Percentiles rank a stretch among this genome's conserved stretches.
phyloP scores from a whole-genome alignment of 352 stramenopile species.

The Globisporangium carolinianum region DNA sequence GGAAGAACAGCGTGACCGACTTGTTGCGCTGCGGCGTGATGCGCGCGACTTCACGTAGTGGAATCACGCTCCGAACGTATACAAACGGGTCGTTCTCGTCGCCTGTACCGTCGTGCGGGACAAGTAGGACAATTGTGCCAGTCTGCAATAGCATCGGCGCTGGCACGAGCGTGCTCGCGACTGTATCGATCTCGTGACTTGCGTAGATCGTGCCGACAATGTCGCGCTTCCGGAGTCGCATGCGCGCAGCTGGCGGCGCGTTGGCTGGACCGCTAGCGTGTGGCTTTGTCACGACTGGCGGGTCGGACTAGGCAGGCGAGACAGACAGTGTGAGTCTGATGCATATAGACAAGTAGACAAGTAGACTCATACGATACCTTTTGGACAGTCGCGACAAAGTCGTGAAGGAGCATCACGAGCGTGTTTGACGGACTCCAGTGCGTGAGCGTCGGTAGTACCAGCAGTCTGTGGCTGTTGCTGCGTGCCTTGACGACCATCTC shows the following conservation, averaged over 20 bases:
- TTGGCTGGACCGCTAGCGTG: slow-evolving; percentile 3
- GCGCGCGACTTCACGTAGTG: slow-evolving; percentile 55
- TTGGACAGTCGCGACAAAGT: slow-evolving; percentile 62
- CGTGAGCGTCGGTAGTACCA: slow-evolving; percentile 45
- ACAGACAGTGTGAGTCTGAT: neutral
- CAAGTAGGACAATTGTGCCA: slow-evolving; percentile 54
- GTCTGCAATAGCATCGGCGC: slow-evolving; percentile 63
- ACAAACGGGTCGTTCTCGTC: slow-evolving; percentile 31
- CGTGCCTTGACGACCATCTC: slow-evolving; percentile 27
- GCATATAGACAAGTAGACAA: neutral
- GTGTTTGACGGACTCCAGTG: slow-evolving; percentile 77
- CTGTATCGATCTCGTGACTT: slow-evolving; percentile 59
- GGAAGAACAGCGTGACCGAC: slow-evolving; percentile 80
- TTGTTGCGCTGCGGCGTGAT: slow-evolving; percentile 73
- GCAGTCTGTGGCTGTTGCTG: slow-evolving; percentile 12
- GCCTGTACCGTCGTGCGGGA: slow-evolving; percentile 7
- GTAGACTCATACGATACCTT: slow-evolving; percentile 11
- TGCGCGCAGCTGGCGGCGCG: slow-evolving; percentile 2
- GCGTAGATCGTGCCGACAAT: slow-evolving; percentile 61
- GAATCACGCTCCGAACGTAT: slow-evolving; percentile 59
- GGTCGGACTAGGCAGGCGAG: slow-evolving; percentile 18
- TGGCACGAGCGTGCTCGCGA: slow-evolving; percentile 45
- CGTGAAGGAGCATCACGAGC: slow-evolving; percentile 58
- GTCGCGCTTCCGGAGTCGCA: slow-evolving; percentile 68
- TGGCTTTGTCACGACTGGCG: slow-evolving; percentile 16